Conservation (phyloP, 2,329 filamentous ascomycete genomes). For the Colletotrichum sp. region DNA sequence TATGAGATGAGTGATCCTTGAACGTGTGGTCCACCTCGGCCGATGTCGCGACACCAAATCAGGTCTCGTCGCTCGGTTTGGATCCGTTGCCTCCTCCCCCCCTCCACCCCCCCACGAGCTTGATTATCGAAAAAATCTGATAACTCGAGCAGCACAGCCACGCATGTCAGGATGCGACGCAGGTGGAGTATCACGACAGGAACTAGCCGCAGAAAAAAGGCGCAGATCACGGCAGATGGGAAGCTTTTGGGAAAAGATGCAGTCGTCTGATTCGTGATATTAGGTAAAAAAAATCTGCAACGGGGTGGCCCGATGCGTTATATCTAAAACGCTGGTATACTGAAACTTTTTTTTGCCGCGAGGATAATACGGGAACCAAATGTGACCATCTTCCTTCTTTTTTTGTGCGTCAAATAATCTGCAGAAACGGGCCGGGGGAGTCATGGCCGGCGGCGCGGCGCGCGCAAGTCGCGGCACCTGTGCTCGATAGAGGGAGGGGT, state of each 20-base stretch:
- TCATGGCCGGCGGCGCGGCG: not conserved
- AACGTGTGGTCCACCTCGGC: not conserved
- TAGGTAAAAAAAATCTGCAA: conserved; percentile 18
- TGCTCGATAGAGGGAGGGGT: not conserved
- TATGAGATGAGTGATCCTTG: not conserved
- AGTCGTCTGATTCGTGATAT: conserved; percentile 16
- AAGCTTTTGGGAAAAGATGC: not conserved
- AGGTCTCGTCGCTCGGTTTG: not conserved
- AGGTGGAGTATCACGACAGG: not conserved
- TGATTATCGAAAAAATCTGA: conserved; percentile 1
- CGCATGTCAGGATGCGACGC: not conserved
- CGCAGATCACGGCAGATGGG: not conserved
- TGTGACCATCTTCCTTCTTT: not conserved
- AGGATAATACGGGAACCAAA: not conserved
- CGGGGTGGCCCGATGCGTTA: conserved; percentile 2
- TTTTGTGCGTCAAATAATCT: not conserved
- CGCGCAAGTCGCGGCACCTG: not conserved
- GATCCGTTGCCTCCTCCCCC: not conserved
- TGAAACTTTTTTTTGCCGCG: not conserved
- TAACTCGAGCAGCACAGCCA: not conserved
- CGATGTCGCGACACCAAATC: not conserved
- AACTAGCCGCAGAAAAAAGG: not conserved
- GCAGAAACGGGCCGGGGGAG: not conserved
- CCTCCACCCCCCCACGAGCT: not conserved
- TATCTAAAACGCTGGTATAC: conserved; percentile 20